Percentiles rank a stretch among this genome's conserved stretches.
phyloP scores from a whole-genome alignment of 176 grass and related monocot species.

The Carex pumila region DNA sequence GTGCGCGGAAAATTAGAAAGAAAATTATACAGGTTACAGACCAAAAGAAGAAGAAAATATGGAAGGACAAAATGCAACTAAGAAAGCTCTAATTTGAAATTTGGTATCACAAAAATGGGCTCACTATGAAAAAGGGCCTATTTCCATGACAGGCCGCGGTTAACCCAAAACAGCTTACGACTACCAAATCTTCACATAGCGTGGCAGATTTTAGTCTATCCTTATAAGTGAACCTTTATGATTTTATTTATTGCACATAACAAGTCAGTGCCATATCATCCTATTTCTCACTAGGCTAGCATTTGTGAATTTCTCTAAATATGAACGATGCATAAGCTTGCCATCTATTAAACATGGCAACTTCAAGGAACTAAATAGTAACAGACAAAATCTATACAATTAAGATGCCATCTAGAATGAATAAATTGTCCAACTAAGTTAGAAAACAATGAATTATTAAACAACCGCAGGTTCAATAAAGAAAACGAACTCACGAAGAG shows the following conservation, averaged over 20 bases:
- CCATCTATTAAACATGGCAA: background rate
- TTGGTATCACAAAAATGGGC: background rate
- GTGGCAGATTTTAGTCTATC: background rate
- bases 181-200: background rate
- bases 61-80: background rate
- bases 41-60: background rate
- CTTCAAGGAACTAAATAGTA: background rate
- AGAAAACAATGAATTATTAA: background rate
- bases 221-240: background rate
- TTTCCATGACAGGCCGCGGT: background rate
- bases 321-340: background rate
- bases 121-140: background rate
- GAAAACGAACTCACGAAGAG: slow-evolving; percentile 62
- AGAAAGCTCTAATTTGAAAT: background rate
- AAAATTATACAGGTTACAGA: background rate
- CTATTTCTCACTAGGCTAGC: background rate
- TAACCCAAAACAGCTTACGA: background rate
- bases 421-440: background rate
- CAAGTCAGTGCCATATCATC: background rate
- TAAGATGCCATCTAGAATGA: background rate
- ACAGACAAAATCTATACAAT: background rate
- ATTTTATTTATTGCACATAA: background rate
- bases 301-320: background rate
- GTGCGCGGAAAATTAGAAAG: background rate
- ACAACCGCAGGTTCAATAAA: background rate